Percentiles rank a stretch among this genome's conserved stretches.
Conservation (phyloP, 2,329 filamentous ascomycete genomes). For the Plectosphaerella plurivora region DNA sequence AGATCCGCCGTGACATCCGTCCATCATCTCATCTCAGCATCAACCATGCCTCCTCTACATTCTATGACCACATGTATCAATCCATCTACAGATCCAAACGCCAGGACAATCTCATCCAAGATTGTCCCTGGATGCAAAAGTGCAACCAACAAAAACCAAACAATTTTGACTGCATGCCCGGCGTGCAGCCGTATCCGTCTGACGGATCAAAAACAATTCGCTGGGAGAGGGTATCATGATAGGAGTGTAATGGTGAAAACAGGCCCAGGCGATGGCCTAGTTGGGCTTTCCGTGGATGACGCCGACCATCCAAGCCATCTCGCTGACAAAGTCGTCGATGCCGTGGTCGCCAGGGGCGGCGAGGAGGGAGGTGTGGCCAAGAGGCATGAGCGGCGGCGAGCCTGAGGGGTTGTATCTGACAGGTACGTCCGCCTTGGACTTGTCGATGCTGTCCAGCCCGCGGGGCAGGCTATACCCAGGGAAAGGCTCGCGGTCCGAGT, state of each 20-base stretch:
- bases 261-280: neutral
- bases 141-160: no score
- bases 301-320: slow-evolving; percentile 49
- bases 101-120: no score
- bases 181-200: no score
- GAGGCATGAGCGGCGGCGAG: slow-evolving; percentile 5
- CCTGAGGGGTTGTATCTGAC: neutral
- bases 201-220: no score
- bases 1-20: no score
- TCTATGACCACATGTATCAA: no score
- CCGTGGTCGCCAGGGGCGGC: slow-evolving; percentile 29
- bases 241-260: neutral
- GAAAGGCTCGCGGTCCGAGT: slow-evolving; percentile 21
- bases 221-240: neutral
- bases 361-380: slow-evolving; percentile 17
- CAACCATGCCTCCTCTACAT: no score
- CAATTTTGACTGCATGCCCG: no score
- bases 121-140: no score
- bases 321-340: slow-evolving; percentile 35
- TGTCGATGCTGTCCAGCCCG: slow-evolving; percentile 19
- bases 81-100: no score
- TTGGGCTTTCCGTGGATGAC: slow-evolving; percentile 33
- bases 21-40: no score
- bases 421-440: neutral
- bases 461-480: slow-evolving; percentile 45